Percentiles rank a stretch among this genome's conserved stretches.
These are phyloP conservation scores for Ceratonia siliqua DNA, from an alignment of 306 rosid species.

Conservation along the genomic window DNA sequence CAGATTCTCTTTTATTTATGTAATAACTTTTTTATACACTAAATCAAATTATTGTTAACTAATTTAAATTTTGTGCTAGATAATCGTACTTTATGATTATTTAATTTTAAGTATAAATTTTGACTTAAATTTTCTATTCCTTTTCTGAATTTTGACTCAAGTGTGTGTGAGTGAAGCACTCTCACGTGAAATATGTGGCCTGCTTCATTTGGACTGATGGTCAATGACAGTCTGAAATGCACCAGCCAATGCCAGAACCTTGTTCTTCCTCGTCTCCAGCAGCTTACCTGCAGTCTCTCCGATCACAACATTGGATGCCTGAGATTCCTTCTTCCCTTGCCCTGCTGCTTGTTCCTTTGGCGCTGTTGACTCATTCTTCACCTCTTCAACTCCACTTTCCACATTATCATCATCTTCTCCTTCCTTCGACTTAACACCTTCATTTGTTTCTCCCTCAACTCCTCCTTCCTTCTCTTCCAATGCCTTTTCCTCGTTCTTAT, in stretches of 20 bases:
- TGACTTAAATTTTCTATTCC: neutral
- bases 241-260: constrained; percentile 84
- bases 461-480: constrained; percentile 28
- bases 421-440: constrained; percentile 20
- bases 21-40: neutral
- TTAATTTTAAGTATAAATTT: neutral
- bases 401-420: constrained; percentile 28
- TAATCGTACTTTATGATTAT: neutral
- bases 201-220: constrained; percentile 62
- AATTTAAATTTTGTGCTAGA: neutral
- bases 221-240: constrained; percentile 94
- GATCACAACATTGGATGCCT: constrained; percentile 65
- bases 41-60: neutral
- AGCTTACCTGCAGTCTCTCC: constrained; percentile 66
- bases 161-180: neutral
- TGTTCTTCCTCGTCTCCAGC: constrained; percentile 67
- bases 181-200: neutral
- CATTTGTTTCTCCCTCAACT: constrained; percentile 26
- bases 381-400: constrained; percentile 29
- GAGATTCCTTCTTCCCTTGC: constrained; percentile 53
- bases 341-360: constrained; percentile 29
- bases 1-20: neutral
- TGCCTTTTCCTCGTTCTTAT: neutral
- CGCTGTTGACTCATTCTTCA: constrained; percentile 13
- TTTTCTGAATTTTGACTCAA: too few relatives aligned